Base-by-base conservation (phyloP, 1,284 basidiomycete species). In the Cryptococcus hybrid region DNA sequence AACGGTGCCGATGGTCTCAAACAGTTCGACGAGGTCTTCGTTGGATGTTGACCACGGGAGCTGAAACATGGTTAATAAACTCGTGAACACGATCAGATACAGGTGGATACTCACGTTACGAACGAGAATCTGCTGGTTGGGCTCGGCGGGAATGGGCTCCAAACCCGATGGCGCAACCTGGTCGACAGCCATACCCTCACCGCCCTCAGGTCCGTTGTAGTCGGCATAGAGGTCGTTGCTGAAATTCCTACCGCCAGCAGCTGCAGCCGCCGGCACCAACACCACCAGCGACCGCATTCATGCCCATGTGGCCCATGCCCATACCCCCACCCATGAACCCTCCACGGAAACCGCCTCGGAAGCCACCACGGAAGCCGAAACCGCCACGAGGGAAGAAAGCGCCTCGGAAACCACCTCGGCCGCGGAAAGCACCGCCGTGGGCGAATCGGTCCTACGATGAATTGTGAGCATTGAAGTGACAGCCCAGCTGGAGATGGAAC, bases 41-140 rank as follows among this genome's bases (percentile, higher is more conserved):
- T 98, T 96, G n/a, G 93, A 91, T 39, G 95, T 99, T 13, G 93
- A 97, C 92, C 93, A 98, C 0, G 95, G 95, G 15, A 99, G 80
- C 92, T 97, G 67, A 3, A 12, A 51, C 51, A 60, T 49, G 39
- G 38, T 51, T 6, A 12, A 46, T 34, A 37, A 7, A 18, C 9
- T 13, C 6, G 12, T 30, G 30, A 30, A 30, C 30, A 30, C 4
- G 30, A 30, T 30, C 30, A 30, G 30, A 30, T 30, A 34, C 13
- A 46, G 12, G 24, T 45, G 34, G 7, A 34, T 6, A 86, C 92
- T 79, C 76, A 94, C 92, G 76, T 98, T 98, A 78, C 90, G 88
- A 67, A 97, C 94, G 84, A 94, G 90, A 71, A 99, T 97, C 80
- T 99, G 95, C 76, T 92, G 89, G 71, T 88, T 92, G 1, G 94